These are phyloP conservation scores for Plasmodium gallinaceum DNA, from an alignment of 169 alveolate species.

Conservation along the genomic window DNA sequence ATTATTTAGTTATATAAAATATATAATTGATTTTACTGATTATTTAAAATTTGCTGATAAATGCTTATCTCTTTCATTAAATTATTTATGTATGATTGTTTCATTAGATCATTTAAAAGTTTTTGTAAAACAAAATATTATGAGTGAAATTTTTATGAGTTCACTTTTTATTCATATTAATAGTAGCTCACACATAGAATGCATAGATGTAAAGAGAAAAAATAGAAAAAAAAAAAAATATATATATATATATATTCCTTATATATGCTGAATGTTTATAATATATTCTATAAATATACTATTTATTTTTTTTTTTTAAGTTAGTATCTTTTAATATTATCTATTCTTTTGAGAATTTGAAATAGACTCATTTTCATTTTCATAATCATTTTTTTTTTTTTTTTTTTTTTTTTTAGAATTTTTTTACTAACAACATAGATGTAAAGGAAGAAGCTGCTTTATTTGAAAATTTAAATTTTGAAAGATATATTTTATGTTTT, in stretches of 20 bases:
- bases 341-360: background rate
- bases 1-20: conserved; percentile 45
- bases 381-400: background rate
- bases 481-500: conserved; percentile 58
- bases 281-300: background rate
- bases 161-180: conserved; percentile 40
- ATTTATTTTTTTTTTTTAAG: background rate
- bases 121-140: conserved; percentile 58
- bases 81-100: conserved; percentile 48
- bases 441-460: conserved; percentile 19
- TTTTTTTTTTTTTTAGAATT: conserved; percentile 27
- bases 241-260: background rate
- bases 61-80: conserved; percentile 36
- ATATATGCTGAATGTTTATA: too few species aligned
- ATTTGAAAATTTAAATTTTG: conserved; percentile 53
- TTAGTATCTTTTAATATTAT: background rate
- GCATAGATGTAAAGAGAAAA: conserved; percentile 41
- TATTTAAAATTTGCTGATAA: conserved; percentile 55
- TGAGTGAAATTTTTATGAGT: conserved; percentile 40
- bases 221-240: background rate
- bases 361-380: background rate
- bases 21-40: conserved; percentile 47
- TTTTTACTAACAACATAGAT: background rate
- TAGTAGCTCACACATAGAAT: conserved; percentile 63
- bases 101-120: conserved; percentile 40